phyloP scores from a whole-genome alignment of 1,139 yeast species.

The Arxiozyma slooffiae region DNA sequence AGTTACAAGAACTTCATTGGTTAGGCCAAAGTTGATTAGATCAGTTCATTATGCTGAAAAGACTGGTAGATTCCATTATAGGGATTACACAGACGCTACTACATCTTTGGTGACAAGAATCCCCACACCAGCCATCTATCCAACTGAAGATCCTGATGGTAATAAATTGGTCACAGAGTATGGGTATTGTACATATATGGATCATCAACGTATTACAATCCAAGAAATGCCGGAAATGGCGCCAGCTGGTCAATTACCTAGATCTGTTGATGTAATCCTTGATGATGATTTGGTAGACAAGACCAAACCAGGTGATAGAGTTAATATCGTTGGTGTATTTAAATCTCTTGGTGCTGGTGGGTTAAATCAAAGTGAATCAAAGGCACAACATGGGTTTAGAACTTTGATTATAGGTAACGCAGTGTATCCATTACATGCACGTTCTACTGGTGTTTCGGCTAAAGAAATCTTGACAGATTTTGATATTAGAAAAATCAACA shows the following conservation, averaged over 20 bases:
- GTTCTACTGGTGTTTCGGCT: slow-evolving; percentile 78
- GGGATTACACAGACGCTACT: slow-evolving; percentile 90
- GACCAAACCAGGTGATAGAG: slow-evolving; percentile 93
- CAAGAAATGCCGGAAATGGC: slow-evolving; percentile 99
- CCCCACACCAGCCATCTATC: slow-evolving; percentile 84
- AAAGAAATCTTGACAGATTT: slow-evolving; percentile 66
- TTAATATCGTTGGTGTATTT: slow-evolving; percentile 89
- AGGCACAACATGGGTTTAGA: slow-evolving; percentile 57
- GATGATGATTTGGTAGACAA: slow-evolving; percentile 91
- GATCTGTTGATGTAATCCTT: slow-evolving; percentile 80
- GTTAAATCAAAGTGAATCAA: slow-evolving; percentile 32
- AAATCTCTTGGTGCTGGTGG: slow-evolving; percentile 80
- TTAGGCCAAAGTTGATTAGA: slow-evolving; percentile 82
- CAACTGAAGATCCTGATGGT: slow-evolving; percentile 88
- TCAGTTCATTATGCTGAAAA: slow-evolving; percentile 91
- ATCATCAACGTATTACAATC: slow-evolving; percentile 85
- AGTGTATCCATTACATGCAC: slow-evolving; percentile 77
- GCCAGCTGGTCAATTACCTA: slow-evolving; percentile 95
- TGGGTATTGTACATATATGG: slow-evolving; percentile 87
- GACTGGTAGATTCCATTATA: slow-evolving; percentile 74
- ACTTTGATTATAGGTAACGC: slow-evolving; percentile 82
- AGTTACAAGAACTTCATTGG: slow-evolving; percentile 86
- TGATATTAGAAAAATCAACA: slow-evolving; percentile 82
- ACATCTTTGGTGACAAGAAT: slow-evolving; percentile 58
- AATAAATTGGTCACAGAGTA: slow-evolving; percentile 82